Percentiles rank a stretch among this genome's conserved stretches.
Evolutionary conservation across 805 yeast species (phyloP).

Genomic region (Yarrowia sp.): DNA sequence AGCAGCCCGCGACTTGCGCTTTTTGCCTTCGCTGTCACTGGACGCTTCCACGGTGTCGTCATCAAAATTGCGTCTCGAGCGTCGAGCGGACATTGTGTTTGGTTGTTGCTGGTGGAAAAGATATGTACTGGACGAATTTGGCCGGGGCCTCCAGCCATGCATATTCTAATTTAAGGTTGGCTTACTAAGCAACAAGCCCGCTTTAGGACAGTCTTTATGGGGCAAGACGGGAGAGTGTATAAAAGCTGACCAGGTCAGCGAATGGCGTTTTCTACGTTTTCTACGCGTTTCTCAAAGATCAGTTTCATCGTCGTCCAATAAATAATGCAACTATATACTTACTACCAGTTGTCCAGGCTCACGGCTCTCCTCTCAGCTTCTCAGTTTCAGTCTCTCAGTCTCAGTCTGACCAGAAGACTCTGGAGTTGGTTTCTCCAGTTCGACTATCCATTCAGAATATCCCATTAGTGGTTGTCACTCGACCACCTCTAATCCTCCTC

Average conservation of each 20-base stretch:
- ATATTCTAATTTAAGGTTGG: constrained; percentile 26
- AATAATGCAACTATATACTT: constrained; percentile 11
- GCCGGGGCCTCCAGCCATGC: constrained; percentile 37
- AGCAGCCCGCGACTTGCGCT: constrained; percentile 25
- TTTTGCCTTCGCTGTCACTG: constrained; percentile 38
- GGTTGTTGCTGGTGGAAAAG: constrained; percentile 29
- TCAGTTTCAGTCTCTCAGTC: too few relatives aligned
- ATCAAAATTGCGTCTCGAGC: constrained; percentile 37
- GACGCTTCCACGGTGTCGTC: constrained; percentile 37
- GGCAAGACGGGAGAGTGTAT: too few relatives aligned
- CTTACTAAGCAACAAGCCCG: neutral
- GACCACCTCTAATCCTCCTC: neutral
- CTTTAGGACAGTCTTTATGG: neutral
- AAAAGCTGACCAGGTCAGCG: too few relatives aligned
- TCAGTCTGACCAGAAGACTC: too few relatives aligned
- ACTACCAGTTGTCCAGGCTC: neutral
- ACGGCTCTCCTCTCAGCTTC: too few relatives aligned
- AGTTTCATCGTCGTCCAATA: neutral
- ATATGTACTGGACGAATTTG: constrained; percentile 32
- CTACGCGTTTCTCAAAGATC: too few relatives aligned
- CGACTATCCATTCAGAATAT: too few relatives aligned
- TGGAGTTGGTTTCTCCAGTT: too few relatives aligned
- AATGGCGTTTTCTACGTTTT: too few relatives aligned
- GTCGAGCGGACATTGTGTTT: constrained; percentile 35
- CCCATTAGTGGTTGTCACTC: neutral